Percentiles rank a stretch among this genome's conserved stretches.
Evolutionary conservation across 176 grass and related monocot genomes (phyloP).

Genomic region (Eremochloa ophiuroides): DNA sequence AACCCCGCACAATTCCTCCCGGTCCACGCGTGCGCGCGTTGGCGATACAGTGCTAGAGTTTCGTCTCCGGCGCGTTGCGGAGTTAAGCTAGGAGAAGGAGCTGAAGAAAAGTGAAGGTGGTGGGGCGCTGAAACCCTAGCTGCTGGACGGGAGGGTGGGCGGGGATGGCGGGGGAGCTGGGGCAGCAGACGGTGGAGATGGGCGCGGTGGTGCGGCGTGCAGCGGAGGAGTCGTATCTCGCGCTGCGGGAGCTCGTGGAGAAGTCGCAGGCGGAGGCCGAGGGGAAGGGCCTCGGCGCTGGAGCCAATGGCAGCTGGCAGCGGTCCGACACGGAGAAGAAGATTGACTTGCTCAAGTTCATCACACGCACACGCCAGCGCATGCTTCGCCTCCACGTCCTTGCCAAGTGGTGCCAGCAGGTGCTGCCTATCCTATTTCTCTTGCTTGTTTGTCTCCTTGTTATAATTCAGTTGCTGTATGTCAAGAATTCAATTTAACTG

Average conservation of each 20-base stretch:
- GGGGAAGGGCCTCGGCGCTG: constrained; percentile 12
- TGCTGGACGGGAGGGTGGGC: not conserved
- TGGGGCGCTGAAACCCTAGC: constrained; percentile 43
- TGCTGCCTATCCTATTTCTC: constrained; percentile 1
- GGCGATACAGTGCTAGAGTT: not conserved
- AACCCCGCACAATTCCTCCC: not conserved
- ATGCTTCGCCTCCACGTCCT: constrained; percentile 99
- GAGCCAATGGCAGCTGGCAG: constrained; percentile 36
- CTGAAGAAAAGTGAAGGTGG: not conserved
- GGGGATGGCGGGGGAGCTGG: constrained; percentile 64
- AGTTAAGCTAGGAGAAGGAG: not conserved
- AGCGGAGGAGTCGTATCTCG: constrained; percentile 90
- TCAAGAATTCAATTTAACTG: not conserved
- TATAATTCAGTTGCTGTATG: not conserved
- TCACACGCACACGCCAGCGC: constrained; percentile 83
- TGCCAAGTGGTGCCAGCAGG: constrained; percentile 99
- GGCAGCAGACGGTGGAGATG: constrained; percentile 90
- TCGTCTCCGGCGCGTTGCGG: not conserved
- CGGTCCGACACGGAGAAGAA: constrained; percentile 95
- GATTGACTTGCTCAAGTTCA: constrained; percentile 98
- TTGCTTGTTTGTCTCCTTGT: not conserved
- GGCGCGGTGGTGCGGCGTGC: constrained; percentile 73
- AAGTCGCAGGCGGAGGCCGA: constrained; percentile 62
- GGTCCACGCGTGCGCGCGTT: not conserved
- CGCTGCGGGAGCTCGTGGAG: constrained; percentile 89